Conservation (phyloP, 2,329 filamentous ascomycete genomes). For the Neopestalotiopsis rosae region DNA sequence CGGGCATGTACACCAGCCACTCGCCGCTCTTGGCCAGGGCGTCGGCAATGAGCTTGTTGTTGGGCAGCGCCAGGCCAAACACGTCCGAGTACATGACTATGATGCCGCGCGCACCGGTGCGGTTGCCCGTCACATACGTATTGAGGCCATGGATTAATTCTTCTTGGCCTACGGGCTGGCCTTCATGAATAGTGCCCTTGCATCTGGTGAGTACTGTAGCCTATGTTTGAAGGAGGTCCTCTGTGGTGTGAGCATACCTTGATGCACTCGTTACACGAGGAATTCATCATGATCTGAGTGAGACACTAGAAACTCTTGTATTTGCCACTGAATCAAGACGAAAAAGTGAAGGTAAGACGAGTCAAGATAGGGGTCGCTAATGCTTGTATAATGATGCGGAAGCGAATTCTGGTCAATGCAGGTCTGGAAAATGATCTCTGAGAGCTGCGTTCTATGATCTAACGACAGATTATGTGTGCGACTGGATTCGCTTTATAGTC, state of each 20-base stretch:
- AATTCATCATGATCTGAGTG: not conserved
- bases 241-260: not conserved
- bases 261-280: conserved; percentile 10
- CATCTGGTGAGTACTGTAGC: not conserved
- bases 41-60: conserved; percentile 54
- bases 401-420: not conserved
- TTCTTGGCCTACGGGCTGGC: conserved; percentile 38
- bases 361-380: too few relatives aligned
- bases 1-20: conserved; percentile 54
- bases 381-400: not conserved
- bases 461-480: too few relatives aligned
- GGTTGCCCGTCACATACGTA: conserved; percentile 48
- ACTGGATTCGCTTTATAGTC: too few relatives aligned
- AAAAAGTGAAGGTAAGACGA: not conserved
- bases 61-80: conserved; percentile 55
- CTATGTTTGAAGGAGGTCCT: not conserved
- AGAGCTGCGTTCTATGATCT: too few relatives aligned
- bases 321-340: not conserved
- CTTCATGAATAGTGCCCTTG: conserved; percentile 17
- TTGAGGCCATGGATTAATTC: conserved; percentile 48
- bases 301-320: not conserved
- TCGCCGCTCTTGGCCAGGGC: conserved; percentile 49
- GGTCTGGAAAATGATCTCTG: not conserved
- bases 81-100: conserved; percentile 55
- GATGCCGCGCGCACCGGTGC: conserved; percentile 42